These are phyloP conservation scores for Cornus kousa DNA, from an alignment of 148 eudicot genomes.

Conservation along the genomic window DNA sequence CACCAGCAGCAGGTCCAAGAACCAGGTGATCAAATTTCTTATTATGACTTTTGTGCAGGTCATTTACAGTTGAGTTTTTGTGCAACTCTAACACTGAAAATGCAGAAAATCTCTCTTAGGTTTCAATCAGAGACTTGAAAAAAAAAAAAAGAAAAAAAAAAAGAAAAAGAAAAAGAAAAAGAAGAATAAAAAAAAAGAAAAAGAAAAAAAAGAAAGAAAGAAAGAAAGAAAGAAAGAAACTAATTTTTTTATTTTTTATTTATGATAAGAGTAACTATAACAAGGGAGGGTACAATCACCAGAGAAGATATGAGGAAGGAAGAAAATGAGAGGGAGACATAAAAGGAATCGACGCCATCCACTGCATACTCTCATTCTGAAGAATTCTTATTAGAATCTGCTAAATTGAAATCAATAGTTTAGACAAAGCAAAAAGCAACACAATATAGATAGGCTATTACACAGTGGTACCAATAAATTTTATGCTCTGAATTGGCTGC, in stretches of 20 bases:
- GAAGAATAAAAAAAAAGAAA: too few relatives aligned
- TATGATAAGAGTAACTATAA: not conserved
- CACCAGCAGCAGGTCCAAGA: slow-evolving; percentile 87
- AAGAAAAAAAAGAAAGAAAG: too few relatives aligned
- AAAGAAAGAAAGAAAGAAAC: not conserved
- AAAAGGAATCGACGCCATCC: slow-evolving; percentile 66
- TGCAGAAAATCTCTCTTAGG: slow-evolving; percentile 6
- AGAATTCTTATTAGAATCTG: not conserved
- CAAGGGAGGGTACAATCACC: slow-evolving; percentile 34
- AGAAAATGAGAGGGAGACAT: slow-evolving; percentile 55
- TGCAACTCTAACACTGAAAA: slow-evolving; percentile 64
- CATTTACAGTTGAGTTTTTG: slow-evolving; percentile 29
- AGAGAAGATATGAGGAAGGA: slow-evolving; percentile 56
- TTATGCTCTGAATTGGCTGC: slow-evolving; percentile 8
- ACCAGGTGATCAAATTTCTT: slow-evolving; percentile 70
- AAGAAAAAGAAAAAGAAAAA: too few relatives aligned
- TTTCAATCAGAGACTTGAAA: not conserved
- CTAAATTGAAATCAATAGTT: not conserved
- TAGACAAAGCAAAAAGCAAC: not conserved
- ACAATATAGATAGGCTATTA: not conserved
- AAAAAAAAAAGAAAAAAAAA: too few relatives aligned
- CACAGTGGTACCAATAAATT: not conserved
- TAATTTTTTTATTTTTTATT: not conserved
- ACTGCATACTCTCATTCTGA: slow-evolving; percentile 46
- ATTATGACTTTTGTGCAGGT: slow-evolving; percentile 30